Conservation (phyloP, 1,139 yeast species). For the Wickerhamomyces sp. region DNA sequence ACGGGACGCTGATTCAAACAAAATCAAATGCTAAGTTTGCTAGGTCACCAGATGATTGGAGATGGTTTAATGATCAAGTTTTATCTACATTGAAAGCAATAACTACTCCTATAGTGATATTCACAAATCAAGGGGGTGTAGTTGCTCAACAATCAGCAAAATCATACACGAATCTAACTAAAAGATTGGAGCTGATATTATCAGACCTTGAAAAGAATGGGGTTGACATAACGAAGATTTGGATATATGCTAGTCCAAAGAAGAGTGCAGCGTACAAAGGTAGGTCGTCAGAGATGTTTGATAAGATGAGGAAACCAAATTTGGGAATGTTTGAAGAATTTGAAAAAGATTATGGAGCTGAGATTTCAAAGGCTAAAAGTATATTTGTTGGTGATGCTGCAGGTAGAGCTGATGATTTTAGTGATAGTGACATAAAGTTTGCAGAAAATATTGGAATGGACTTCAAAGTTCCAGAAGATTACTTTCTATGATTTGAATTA, state of each 20-base stretch:
- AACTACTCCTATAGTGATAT: slow-evolving; percentile 47
- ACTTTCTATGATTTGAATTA: slow-evolving; percentile 3
- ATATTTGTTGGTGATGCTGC: slow-evolving; percentile 97
- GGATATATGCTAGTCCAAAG: slow-evolving; percentile 64
- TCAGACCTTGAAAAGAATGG: slow-evolving; percentile 20
- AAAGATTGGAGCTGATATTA: slow-evolving; percentile 39
- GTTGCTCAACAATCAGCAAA: slow-evolving; percentile 40
- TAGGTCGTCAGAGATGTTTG: slow-evolving; percentile 34
- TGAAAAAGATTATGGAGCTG: slow-evolving; percentile 26
- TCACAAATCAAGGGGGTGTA: slow-evolving; percentile 70
- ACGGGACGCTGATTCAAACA: slow-evolving; percentile 62
- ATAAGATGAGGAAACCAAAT: slow-evolving; percentile 64
- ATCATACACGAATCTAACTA: slow-evolving; percentile 44
- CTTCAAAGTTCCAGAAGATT: slow-evolving; percentile 63
- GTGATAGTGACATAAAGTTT: slow-evolving; percentile 70
- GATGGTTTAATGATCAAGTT: slow-evolving; percentile 43
- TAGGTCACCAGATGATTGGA: slow-evolving; percentile 62
- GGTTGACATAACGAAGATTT: slow-evolving; percentile 29
- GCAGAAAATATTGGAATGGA: slow-evolving; percentile 51
- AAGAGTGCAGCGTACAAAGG: slow-evolving; percentile 34
- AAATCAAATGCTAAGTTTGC: slow-evolving; percentile 55
- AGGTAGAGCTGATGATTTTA: slow-evolving; percentile 70
- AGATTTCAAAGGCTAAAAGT: slow-evolving; percentile 39
- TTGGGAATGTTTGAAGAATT: slow-evolving; percentile 66
- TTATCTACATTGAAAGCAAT: slow-evolving; percentile 27